phyloP scores from a whole-genome alignment of 192 early-diverging fungal species.

The Glomus cerebriforme region DNA sequence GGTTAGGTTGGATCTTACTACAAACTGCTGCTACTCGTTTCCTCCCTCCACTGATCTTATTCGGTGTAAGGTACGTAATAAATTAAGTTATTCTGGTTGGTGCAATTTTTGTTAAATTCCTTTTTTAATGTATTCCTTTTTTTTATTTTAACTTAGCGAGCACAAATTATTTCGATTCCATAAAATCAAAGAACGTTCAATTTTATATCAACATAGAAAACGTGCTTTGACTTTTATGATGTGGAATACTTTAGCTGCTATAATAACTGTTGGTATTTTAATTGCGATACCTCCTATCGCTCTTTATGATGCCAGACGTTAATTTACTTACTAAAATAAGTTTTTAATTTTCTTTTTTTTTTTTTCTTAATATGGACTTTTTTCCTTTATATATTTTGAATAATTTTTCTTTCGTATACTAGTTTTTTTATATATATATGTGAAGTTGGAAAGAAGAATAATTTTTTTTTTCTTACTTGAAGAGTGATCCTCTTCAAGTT shows the following conservation, averaged over 20 bases:
- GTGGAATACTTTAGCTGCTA: slow-evolving; percentile 24
- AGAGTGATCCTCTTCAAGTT: no score
- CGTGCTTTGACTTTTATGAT: slow-evolving; percentile 9
- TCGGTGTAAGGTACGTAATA: slow-evolving; percentile 36
- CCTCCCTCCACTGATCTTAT: slow-evolving; percentile 37
- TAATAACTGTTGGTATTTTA: slow-evolving; percentile 14
- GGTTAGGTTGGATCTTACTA: slow-evolving; percentile 40
- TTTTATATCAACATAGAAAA: slow-evolving; percentile 15
- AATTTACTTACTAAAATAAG: no score
- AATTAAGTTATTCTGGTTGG: background rate
- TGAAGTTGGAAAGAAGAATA: no score
- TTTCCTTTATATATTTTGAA: background rate
- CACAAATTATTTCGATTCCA: slow-evolving; percentile 28
- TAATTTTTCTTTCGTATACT: no score
- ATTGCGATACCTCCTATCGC: slow-evolving; percentile 24
- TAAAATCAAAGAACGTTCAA: slow-evolving; percentile 11
- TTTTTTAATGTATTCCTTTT: background rate
- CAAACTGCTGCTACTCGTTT: slow-evolving; percentile 43
- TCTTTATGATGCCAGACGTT: background rate
- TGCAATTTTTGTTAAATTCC: background rate
- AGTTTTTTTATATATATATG: no score
- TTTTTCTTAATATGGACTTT: background rate
- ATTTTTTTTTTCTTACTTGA: no score
- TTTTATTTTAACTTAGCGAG: slow-evolving; percentile 3
- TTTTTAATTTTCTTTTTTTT: background rate